A percentile compares a stretch with the other conserved stretches of the same genome.
Conservation (phyloP, 805 yeast species). For the Candida sakaeoensis region DNA sequence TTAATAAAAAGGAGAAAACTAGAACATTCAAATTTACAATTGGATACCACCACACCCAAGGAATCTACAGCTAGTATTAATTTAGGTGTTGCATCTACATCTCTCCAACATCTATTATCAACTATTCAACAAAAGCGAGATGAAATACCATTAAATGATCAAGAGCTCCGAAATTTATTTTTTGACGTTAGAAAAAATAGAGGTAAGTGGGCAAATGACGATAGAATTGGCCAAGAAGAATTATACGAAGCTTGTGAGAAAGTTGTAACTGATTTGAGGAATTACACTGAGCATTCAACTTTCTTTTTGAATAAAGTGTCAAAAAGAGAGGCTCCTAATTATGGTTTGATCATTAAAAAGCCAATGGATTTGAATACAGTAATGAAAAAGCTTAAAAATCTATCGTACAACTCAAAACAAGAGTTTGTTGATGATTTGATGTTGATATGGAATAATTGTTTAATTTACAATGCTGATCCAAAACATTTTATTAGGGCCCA, state of each 20-base stretch:
- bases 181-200: constrained; percentile 92
- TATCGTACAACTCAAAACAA: constrained; percentile 78
- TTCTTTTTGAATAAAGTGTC: constrained; percentile 95
- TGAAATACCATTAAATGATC: constrained; percentile 69
- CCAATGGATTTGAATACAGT: constrained; percentile 98
- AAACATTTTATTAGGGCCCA: constrained; percentile 86
- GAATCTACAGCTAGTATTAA: constrained; percentile 20
- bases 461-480: constrained; percentile 92
- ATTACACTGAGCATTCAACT: constrained; percentile 93
- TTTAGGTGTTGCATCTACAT: constrained; percentile 34
- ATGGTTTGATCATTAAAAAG: constrained; percentile 79
- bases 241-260: constrained; percentile 96
- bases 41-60: constrained; percentile 33
- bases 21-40: constrained; percentile 74
- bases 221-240: constrained; percentile 94
- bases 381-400: constrained; percentile 77
- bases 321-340: constrained; percentile 96
- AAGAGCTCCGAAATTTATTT: constrained; percentile 77
- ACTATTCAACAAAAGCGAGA: constrained; percentile 79
- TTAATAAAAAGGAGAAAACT: constrained; percentile 69
- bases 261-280: constrained; percentile 84
- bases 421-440: constrained; percentile 93
- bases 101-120: constrained; percentile 71
- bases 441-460: constrained; percentile 93
- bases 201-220: constrained; percentile 97